Evolutionary conservation across 176 grass and related monocot genomes (phyloP), one percentile per base, ranked within the genome.

Genomic region (Chloris gayana): DNA sequence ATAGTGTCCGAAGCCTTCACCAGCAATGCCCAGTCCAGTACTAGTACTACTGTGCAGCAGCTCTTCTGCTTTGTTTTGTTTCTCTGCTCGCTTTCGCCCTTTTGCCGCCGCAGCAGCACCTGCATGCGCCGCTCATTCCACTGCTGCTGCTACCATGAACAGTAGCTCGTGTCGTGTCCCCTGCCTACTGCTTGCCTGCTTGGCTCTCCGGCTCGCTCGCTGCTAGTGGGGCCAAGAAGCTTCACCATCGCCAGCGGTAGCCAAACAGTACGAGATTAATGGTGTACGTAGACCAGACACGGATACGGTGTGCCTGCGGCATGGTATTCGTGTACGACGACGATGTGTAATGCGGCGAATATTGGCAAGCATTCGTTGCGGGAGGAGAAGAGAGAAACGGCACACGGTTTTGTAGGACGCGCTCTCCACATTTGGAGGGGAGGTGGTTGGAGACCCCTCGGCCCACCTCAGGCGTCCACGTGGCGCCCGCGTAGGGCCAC

Each of bases 221-320:
- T 89, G 87, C 46, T 18, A 1, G 37, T 77, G 72, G 78, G 57
- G 22, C 82, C 87, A 15, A 77, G 82, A 15, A 54, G 50, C 31
- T 44, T 51, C 44, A 34, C 13, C 42, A 14, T 66, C 60, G 59
- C 41, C 44, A 14, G 24, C 58, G 24, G 9, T 64, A 0, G 3
- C 0, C 15, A 18, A 50, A 61, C 42, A 32, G 19, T 22, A 15
- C 42, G 60, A 4, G 46, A 59, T 50, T 78, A 31, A 56, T 68
- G 17, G 0, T 47, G 22, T 53, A 38, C 47, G 72, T 45, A 69
- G 49, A 21, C 50, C 19, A 59, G 72, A 70, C 73, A 38, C 27
- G 10, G 29, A 77, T 38, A 84, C 72, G 62, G 72, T 70, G 53
- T 18, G 58, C 58, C 58, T 3, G n/a, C 0, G 8, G 17, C 8